phyloP scores from a whole-genome alignment of 805 yeast species.

The Sugiyamaella lignohabitans region DNA sequence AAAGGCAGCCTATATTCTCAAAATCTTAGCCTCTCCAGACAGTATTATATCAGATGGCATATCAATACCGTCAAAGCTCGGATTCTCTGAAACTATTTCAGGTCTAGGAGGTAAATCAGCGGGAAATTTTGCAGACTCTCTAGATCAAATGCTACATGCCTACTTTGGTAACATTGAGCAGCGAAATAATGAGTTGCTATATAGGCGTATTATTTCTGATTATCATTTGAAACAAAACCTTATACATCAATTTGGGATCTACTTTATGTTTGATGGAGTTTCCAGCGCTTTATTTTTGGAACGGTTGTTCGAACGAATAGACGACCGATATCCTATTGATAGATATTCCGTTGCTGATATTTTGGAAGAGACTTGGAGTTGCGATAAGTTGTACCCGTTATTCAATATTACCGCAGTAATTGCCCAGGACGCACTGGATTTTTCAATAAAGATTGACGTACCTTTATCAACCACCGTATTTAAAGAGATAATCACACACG shows the following conservation, averaged over 20 bases:
- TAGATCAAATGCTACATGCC: not conserved
- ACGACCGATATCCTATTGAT: not conserved
- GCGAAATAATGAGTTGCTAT: too few relatives aligned
- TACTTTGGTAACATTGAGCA: not conserved
- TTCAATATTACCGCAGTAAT: not conserved
- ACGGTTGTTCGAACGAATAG: not conserved
- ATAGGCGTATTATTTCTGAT: not conserved
- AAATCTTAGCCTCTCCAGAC: not conserved
- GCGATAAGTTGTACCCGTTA: too few relatives aligned
- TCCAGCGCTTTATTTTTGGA: not conserved
- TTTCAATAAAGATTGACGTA: not conserved
- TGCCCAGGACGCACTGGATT: not conserved
- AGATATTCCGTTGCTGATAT: slow-evolving; percentile 2
- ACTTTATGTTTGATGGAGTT: not conserved
- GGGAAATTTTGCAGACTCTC: too few relatives aligned
- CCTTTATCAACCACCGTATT: not conserved
- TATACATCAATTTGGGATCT: not conserved
- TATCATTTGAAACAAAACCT: not conserved
- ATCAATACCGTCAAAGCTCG: too few relatives aligned
- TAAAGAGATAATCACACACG: not conserved
- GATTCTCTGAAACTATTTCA: too few relatives aligned
- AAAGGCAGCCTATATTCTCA: not conserved
- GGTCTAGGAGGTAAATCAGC: too few relatives aligned
- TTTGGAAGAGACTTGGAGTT: not conserved
- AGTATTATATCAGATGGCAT: too few relatives aligned